These are phyloP conservation scores for Aureobasidium sp. DNA, from an alignment of 2,329 filamentous ascomycete species.

Conservation along the genomic window DNA sequence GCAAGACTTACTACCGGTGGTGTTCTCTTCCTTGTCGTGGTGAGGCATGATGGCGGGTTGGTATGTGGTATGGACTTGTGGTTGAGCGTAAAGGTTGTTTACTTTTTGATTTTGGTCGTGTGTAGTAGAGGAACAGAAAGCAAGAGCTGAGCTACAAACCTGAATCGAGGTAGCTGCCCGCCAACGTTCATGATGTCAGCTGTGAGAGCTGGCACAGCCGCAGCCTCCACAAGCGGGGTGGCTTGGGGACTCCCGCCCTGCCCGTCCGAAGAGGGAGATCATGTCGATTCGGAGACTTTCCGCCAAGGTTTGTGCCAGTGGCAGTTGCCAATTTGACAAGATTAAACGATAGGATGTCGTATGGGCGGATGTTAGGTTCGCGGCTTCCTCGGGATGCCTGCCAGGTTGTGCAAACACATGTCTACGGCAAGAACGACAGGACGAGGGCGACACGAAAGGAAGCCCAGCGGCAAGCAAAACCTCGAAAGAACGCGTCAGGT, in stretches of 20 bases:
- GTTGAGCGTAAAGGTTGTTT: not conserved
- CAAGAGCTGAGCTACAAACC: not conserved
- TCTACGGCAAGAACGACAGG: not conserved
- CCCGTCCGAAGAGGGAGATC: not conserved
- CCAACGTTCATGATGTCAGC: not conserved
- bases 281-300: not conserved
- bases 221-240: not conserved
- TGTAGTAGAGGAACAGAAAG: not conserved
- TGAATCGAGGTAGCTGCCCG: not conserved
- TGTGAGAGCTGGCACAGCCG: not conserved
- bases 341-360: not conserved
- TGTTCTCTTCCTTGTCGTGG: conserved; percentile 33
- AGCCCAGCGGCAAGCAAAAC: conserved; percentile 5
- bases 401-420: not conserved
- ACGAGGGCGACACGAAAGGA: not conserved
- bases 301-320: not conserved
- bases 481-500: not conserved
- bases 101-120: not conserved
- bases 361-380: not conserved
- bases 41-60: conserved; percentile 28
- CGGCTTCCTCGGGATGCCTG: not conserved
- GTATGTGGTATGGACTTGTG: not conserved
- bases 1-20: conserved; percentile 29
- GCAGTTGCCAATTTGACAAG: not conserved
- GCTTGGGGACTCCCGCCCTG: not conserved